phyloP scores from a whole-genome alignment of 164 flowering plant genomes.

The Sedum album region DNA sequence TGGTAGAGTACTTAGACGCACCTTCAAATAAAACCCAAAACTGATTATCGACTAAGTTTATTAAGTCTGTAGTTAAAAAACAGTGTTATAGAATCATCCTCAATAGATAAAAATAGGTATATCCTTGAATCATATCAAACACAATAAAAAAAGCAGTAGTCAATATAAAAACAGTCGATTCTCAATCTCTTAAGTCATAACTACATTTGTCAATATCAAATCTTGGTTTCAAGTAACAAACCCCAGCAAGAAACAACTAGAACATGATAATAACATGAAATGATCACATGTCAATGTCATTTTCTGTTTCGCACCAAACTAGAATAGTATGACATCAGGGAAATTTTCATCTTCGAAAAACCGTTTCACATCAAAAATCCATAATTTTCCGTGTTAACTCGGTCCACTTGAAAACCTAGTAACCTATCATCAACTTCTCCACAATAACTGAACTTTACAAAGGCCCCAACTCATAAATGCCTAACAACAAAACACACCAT shows the following conservation, averaged over 20 bases:
- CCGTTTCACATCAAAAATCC: background rate
- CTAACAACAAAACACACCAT: too few species aligned
- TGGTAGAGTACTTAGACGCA: background rate
- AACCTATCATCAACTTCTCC: background rate
- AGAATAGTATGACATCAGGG: background rate
- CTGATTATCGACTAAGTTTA: background rate
- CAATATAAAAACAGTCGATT: background rate
- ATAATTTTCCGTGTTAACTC: background rate
- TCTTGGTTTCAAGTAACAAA: background rate
- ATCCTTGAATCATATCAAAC: background rate
- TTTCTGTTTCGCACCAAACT: background rate
- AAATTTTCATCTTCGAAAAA: background rate
- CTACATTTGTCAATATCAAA: background rate
- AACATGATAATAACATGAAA: background rate
- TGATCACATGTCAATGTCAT: too few species aligned
- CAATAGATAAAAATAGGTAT: too few species aligned
- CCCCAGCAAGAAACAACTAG: background rate
- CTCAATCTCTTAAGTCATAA: background rate
- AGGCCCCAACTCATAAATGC: background rate
- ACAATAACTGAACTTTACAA: background rate
- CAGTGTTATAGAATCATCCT: too few species aligned
- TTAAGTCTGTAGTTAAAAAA: background rate
- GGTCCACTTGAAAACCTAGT: too few species aligned
- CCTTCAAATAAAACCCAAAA: conserved; percentile 3
- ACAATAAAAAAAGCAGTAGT: background rate